Conservation (phyloP, 768 basidiomycete genomes). For the Goffeauzyma gilvescens region DNA sequence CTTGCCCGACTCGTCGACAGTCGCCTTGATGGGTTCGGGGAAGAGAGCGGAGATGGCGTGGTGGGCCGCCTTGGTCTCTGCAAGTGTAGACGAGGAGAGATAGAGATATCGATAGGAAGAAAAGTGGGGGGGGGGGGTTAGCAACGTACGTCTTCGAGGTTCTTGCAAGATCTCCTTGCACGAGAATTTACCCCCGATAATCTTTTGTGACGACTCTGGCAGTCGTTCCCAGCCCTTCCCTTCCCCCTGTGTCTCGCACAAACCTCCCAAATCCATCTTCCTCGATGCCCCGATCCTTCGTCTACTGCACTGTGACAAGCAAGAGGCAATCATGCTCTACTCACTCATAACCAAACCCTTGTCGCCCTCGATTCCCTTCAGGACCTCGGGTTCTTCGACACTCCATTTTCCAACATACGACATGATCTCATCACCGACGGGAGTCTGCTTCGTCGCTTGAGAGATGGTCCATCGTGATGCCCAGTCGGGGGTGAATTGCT, state of each 20-base stretch:
- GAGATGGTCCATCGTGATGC: slow-evolving; percentile 78
- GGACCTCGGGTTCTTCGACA: slow-evolving; percentile 63
- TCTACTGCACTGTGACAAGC: too few relatives aligned
- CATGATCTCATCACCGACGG: slow-evolving; percentile 86
- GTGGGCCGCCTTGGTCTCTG: slow-evolving; percentile 81
- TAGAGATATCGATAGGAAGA: too few relatives aligned
- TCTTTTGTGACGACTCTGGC: too few relatives aligned
- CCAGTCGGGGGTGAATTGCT: slow-evolving; percentile 91
- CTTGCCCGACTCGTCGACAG: slow-evolving; percentile 27
- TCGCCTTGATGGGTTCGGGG: slow-evolving; percentile 47
- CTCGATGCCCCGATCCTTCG: too few relatives aligned
- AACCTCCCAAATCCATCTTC: too few relatives aligned
- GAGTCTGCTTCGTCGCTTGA: slow-evolving; percentile 93
- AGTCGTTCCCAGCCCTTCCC: too few relatives aligned
- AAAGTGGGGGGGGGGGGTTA: background rate
- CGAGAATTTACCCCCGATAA: too few relatives aligned
- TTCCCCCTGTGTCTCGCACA: too few relatives aligned
- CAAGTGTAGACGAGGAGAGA: too few relatives aligned
- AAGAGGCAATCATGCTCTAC: too few relatives aligned
- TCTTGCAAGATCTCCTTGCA: too few relatives aligned
- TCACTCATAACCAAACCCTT: slow-evolving; percentile 54
- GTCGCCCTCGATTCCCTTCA: slow-evolving; percentile 62
- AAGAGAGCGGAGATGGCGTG: slow-evolving; percentile 97
- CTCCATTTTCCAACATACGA: slow-evolving; percentile 95
- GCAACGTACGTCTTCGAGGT: background rate